Evolutionary conservation across 306 rosid genomes (phyloP).

Genomic region (Fagus sylvatica): DNA sequence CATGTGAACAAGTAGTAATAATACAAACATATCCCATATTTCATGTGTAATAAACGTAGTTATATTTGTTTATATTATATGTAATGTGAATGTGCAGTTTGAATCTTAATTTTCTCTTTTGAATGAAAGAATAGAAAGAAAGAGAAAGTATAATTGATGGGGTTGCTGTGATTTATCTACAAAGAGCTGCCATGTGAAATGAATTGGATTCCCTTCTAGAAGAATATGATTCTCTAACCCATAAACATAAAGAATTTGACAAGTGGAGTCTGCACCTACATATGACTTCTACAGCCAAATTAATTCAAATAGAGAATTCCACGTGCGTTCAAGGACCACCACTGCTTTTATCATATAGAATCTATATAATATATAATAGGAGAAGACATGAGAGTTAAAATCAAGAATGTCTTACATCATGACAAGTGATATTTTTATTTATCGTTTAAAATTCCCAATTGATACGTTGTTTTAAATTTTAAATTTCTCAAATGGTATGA

Average conservation of each 20-base stretch:
- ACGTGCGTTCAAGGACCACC: background rate
- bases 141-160: background rate
- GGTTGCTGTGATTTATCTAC: too few relatives aligned
- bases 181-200: background rate
- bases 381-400: too few relatives aligned
- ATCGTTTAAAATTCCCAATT: too few relatives aligned
- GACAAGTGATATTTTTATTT: too few relatives aligned
- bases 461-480: too few relatives aligned
- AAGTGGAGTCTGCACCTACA: background rate
- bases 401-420: too few relatives aligned
- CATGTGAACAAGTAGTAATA: too few relatives aligned
- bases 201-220: conserved; percentile 25
- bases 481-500: too few relatives aligned
- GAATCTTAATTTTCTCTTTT: background rate
- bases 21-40: too few relatives aligned
- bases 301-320: background rate
- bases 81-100: background rate
- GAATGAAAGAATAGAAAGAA: background rate
- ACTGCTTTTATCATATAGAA: background rate
- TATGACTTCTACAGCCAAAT: conserved; percentile 14
- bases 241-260: background rate
- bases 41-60: background rate
- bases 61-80: too few relatives aligned
- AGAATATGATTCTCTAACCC: conserved; percentile 3
- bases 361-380: too few relatives aligned